Percentiles rank a stretch among this genome's conserved stretches.
Evolutionary conservation across 495 filamentous ascomycete genomes (phyloP).

Genomic region (Tuber borchii): DNA sequence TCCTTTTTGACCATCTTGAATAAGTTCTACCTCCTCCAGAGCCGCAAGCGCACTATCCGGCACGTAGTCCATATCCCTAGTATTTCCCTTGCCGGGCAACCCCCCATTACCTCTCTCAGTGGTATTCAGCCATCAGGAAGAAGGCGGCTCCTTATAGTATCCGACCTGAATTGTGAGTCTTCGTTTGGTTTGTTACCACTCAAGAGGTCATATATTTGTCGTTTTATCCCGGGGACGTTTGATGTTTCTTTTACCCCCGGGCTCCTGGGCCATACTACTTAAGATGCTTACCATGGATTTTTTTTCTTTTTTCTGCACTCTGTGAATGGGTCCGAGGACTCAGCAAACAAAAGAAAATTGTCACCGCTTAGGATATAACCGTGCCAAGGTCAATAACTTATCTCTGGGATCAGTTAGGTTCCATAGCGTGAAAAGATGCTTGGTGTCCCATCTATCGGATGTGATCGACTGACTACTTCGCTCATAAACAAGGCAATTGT

Average conservation of each 20-base stretch:
- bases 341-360: too few species aligned
- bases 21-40: not conserved
- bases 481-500: slow-evolving; percentile 32
- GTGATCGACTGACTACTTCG: not conserved
- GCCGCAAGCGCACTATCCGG: not conserved
- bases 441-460: not conserved
- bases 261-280: too few species aligned
- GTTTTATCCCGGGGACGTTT: too few species aligned
- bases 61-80: too few species aligned
- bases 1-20: not conserved
- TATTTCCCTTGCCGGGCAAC: not conserved
- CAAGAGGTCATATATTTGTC: not conserved
- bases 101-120: not conserved
- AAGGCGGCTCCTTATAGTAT: not conserved
- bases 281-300: too few species aligned
- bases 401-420: not conserved
- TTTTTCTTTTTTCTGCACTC: too few species aligned
- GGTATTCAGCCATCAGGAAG: not conserved
- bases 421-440: not conserved
- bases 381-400: not conserved
- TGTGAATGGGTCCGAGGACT: too few species aligned
- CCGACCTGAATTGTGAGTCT: not conserved
- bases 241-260: too few species aligned
- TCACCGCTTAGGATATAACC: too few species aligned
- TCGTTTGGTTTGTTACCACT: not conserved